A percentile compares a stretch with the other conserved stretches of the same genome.
These are phyloP conservation scores for Jasminum sambac DNA, from an alignment of 257 asterid genomes.

Conservation along the genomic window DNA sequence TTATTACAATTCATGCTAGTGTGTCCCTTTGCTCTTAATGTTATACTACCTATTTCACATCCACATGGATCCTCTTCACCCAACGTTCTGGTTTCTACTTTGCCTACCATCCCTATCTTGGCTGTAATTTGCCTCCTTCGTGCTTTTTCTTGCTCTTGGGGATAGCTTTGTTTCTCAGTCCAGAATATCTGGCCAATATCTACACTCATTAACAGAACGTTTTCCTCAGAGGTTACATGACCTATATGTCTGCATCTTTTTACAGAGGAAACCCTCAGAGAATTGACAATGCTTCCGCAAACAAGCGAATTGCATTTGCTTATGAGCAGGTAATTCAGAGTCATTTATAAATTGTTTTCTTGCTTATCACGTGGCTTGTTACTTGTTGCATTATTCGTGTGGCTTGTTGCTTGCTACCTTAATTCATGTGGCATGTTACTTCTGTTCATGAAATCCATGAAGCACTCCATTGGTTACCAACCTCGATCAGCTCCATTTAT, in stretches of 20 bases:
- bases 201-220: constrained; percentile 11
- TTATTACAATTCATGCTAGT: not conserved
- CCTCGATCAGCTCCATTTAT: not conserved
- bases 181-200: constrained; percentile 2
- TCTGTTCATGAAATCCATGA: not conserved
- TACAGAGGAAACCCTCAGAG: constrained; percentile 95
- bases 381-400: not conserved
- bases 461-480: not conserved
- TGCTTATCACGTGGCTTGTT: not conserved
- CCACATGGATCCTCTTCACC: not conserved
- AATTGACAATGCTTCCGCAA: constrained; percentile 79
- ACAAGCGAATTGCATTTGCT: constrained; percentile 70
- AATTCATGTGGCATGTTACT: not conserved
- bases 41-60: not conserved
- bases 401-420: not conserved
- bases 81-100: not conserved
- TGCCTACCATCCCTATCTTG: not conserved
- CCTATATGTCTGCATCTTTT: constrained; percentile 19
- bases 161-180: not conserved
- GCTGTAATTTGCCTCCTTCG: not conserved
- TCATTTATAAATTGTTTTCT: constrained; percentile 18
- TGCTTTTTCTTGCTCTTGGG: constrained; percentile 4
- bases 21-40: not conserved
- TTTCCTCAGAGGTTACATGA: constrained; percentile 1
- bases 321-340: constrained; percentile 79